These are phyloP conservation scores for Trifolium dubium DNA, from an alignment of 306 rosid genomes.

Conservation along the genomic window DNA sequence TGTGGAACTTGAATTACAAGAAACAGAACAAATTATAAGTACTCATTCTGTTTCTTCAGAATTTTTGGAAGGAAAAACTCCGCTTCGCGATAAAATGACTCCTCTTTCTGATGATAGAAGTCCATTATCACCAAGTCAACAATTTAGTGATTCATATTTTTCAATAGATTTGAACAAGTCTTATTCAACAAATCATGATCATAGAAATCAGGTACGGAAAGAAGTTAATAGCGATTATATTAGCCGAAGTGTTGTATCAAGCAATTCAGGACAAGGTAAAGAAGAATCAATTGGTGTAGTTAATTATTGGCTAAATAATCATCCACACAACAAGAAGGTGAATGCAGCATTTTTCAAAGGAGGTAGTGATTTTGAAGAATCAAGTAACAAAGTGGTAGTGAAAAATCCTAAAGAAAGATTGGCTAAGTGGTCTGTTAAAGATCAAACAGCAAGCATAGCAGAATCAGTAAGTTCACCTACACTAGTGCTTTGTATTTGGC, in stretches of 20 bases:
- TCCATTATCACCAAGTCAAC: conserved; percentile 42
- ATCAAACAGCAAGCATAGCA: conserved; percentile 34
- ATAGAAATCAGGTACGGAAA: conserved; percentile 2
- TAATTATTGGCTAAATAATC: conserved; percentile 29
- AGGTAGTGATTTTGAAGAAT: conserved; percentile 36
- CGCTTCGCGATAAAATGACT: conserved; percentile 42
- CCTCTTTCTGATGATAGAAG: conserved; percentile 45
- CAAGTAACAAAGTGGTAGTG: conserved; percentile 32
- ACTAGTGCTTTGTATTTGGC: background rate
- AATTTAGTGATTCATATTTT: conserved; percentile 59
- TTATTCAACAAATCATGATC: conserved; percentile 37
- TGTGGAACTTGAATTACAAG: conserved; percentile 35
- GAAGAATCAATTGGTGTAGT: conserved; percentile 27
- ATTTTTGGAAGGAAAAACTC: conserved; percentile 41
- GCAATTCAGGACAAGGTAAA: conserved; percentile 31
- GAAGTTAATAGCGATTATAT: conserved; percentile 34
- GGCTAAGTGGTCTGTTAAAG: conserved; percentile 18
- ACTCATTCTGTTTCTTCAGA: background rate
- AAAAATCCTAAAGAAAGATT: conserved; percentile 21
- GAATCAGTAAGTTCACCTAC: conserved; percentile 46
- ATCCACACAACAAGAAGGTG: conserved; percentile 41
- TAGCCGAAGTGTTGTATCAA: conserved; percentile 15
- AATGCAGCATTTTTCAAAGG: conserved; percentile 42
- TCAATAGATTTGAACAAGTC: conserved; percentile 68
- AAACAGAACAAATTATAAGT: conserved; percentile 12